Evolutionary conservation across 2,329 filamentous ascomycete genomes (phyloP).

Genomic region (Cercospora zeina): DNA sequence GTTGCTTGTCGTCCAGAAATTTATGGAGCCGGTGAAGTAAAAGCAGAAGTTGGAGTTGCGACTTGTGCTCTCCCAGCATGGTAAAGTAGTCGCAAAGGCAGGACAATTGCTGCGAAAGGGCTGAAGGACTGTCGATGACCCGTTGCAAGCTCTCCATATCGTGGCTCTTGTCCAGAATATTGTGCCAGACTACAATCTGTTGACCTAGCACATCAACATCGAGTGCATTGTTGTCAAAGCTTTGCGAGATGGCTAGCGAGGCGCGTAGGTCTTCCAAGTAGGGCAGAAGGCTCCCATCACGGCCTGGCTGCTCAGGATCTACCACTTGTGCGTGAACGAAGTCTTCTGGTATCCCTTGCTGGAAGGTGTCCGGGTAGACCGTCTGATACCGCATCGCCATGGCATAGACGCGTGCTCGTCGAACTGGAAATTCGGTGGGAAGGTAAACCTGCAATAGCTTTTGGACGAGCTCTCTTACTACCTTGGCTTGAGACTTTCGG

Average conservation of each 20-base stretch:
- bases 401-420: conserved; percentile 34
- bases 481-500: conserved; percentile 16
- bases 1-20: conserved; percentile 3
- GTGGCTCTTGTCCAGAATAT: conserved; percentile 38
- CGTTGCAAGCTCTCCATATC: conserved; percentile 45
- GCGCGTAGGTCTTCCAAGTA: conserved; percentile 43
- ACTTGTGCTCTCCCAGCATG: conserved; percentile 56
- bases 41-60: conserved; percentile 21
- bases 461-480: conserved; percentile 27
- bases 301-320: conserved; percentile 23
- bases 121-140: conserved; percentile 53
- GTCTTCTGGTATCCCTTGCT: conserved; percentile 18
- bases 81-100: conserved; percentile 58
- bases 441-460: conserved; percentile 31
- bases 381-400: conserved; percentile 31
- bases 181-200: conserved; percentile 44
- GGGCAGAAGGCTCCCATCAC: conserved; percentile 40
- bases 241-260: conserved; percentile 39
- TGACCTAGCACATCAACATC: conserved; percentile 35
- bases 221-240: conserved; percentile 20
- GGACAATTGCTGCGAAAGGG: conserved; percentile 54
- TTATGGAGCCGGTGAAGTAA: conserved; percentile 19
- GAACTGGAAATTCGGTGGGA: conserved; percentile 31
- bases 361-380: conserved; percentile 30
- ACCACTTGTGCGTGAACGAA: conserved; percentile 18